phyloP scores from a whole-genome alignment of 371 early-diverging fungal species.

The Rhizomucor pusillus region DNA sequence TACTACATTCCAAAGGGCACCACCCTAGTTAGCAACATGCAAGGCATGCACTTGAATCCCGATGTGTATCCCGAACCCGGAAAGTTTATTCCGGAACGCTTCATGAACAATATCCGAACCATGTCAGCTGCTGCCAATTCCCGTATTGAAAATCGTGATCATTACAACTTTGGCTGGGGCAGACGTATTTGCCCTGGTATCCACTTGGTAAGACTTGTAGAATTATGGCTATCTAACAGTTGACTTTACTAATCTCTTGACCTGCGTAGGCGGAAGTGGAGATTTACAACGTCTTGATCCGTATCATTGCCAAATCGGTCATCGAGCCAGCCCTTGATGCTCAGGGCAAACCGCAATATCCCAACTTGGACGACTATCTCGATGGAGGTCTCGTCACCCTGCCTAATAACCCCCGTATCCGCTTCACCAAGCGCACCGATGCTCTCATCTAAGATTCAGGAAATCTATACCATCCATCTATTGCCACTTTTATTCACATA shows the following conservation, averaged over 20 bases:
- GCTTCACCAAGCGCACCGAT: constrained; percentile 10
- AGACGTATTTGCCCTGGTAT: constrained; percentile 18
- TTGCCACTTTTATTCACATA: no score
- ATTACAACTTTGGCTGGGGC: constrained; percentile 20
- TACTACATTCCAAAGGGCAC: constrained; percentile 39
- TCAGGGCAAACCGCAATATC: constrained; percentile 6
- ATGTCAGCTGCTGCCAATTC: constrained; percentile 15
- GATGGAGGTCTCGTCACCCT: constrained; percentile 15
- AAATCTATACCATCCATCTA: neutral
- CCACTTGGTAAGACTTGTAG: constrained; percentile 8
- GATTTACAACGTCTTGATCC: constrained; percentile 5
- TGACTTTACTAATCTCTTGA: neutral
- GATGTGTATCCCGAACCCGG: constrained; percentile 8
- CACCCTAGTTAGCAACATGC: constrained; percentile 18
- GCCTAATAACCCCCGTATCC: constrained; percentile 8
- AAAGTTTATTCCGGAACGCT: constrained; percentile 26
- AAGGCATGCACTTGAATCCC: constrained; percentile 18
- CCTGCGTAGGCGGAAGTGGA: constrained; percentile 12
- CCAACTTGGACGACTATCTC: constrained; percentile 6
- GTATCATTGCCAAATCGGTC: constrained; percentile 12
- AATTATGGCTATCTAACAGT: neutral
- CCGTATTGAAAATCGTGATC: constrained; percentile 11
- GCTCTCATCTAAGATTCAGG: constrained; percentile 5
- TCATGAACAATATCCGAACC: constrained; percentile 11
- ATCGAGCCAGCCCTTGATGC: constrained; percentile 7